Evolutionary conservation across 495 filamentous ascomycete species (phyloP), one percentile per base, ranked within the genome.

Genomic region (Neurospora terricola): DNA sequence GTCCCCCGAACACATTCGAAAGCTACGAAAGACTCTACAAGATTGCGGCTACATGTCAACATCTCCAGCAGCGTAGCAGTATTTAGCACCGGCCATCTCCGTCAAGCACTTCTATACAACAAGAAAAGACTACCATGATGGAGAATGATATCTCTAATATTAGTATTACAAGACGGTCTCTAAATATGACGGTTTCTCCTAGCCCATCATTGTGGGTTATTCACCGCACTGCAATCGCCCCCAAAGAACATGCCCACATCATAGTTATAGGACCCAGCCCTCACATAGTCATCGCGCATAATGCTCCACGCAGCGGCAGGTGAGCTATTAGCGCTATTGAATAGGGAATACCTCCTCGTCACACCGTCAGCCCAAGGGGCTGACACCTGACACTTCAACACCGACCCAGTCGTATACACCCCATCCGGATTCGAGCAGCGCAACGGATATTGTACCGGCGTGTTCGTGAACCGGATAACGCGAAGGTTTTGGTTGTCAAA

Each of bases 1-100:
- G 11, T 85, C 79, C 10, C 82, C 84, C 42, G 70, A 76, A 6
- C 84, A 88, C 73, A 90, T 90, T 76, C 73, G 74, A 36, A 83
- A 78, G 54, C 84, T 90, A 40, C 82, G 81, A 21, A 70, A 54
- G 14, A 59, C 73, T n/a, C 21, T 78, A 9, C 54, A 66, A 30
- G 54, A 66, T 66, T 8, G 27, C 30, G 54, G 54, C 54, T 16
- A 66, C 27, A 34, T 66, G 48, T 14, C 21, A 27, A 59, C 48
- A 14, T 14, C 48, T 14, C 5, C 48, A 14, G 21, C 48, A 23
- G 48, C 48, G 21, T 59, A 59, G 48, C 23, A 59, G 45, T 54
- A 12, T 54, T 5, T 3, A 21, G 9, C 42, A 10, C 18, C 42
- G 18, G 42, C 18, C 3, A 45, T 11, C 3, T 2, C 14, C 14